phyloP scores from a whole-genome alignment of 164 flowering plant species.

The Euptelea pleiosperma region DNA sequence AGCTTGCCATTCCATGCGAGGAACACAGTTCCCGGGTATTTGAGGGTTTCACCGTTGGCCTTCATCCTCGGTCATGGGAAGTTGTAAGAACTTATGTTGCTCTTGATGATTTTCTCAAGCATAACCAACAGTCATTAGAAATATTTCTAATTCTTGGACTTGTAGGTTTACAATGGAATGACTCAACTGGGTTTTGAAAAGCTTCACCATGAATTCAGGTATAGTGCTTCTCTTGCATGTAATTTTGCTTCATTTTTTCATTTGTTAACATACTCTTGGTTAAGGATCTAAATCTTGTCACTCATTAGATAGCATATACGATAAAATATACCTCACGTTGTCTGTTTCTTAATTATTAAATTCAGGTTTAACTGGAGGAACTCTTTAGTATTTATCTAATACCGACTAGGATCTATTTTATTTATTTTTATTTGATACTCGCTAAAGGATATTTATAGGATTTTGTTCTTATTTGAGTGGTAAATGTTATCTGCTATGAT shows the following conservation, averaged over 20 bases:
- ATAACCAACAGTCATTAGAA: neutral
- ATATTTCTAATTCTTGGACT: conserved; percentile 11
- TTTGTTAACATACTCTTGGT: too few species aligned
- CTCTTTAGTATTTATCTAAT: neutral
- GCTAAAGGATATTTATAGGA: too few species aligned
- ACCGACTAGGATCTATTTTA: too few species aligned
- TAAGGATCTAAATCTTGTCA: too few species aligned
- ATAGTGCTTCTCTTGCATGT: conserved; percentile 4
- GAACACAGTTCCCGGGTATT: conserved; percentile 72
- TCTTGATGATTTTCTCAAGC: conserved; percentile 4
- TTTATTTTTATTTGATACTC: too few species aligned
- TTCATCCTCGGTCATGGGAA: conserved; percentile 96
- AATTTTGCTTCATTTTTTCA: neutral
- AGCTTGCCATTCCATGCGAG: conserved; percentile 84
- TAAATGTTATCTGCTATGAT: too few species aligned
- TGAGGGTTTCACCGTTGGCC: conserved; percentile 93
- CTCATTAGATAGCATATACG: too few species aligned
- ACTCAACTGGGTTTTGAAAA: conserved; percentile 83
- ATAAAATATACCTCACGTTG: neutral
- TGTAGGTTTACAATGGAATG: conserved; percentile 87
- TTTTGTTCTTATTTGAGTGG: too few species aligned
- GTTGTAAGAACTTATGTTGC: conserved; percentile 45
- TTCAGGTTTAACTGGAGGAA: neutral
- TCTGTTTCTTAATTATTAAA: neutral
- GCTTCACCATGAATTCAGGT: conserved; percentile 70